Conservation (phyloP, 805 yeast species). For the Saturnispora ahearnii region DNA sequence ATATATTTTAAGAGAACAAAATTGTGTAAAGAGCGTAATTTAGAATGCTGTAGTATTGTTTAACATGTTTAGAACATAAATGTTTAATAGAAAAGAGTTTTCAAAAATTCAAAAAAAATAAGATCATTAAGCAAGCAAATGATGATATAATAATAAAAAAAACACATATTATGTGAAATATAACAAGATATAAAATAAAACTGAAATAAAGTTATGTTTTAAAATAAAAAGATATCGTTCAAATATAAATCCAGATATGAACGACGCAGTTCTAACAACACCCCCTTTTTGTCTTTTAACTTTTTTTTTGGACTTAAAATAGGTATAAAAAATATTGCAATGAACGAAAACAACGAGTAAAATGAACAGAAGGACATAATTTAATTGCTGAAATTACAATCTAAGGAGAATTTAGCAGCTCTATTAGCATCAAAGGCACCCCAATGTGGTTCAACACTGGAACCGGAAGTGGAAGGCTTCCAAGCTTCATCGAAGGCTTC, state of each 20-base stretch:
- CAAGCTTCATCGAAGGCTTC: constrained; percentile 95
- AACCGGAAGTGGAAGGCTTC: constrained; percentile 88
- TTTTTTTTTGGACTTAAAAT: background rate
- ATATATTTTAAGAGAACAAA: too few species aligned
- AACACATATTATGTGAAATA: background rate
- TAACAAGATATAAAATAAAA: background rate
- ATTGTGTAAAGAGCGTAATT: too few species aligned
- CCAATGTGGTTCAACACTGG: constrained; percentile 89
- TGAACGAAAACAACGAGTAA: background rate
- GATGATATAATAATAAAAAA: background rate
- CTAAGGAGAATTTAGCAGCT: constrained; percentile 37
- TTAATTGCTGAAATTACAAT: constrained; percentile 33
- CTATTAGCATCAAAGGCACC: constrained; percentile 64
- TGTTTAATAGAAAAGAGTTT: background rate
- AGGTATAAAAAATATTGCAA: background rate
- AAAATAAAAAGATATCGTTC: background rate
- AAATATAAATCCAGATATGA: background rate
- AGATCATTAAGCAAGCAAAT: too few species aligned
- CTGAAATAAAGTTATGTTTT: background rate
- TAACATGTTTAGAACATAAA: too few species aligned
- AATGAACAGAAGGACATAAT: background rate
- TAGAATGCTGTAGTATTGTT: too few species aligned
- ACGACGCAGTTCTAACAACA: background rate
- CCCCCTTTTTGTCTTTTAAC: background rate
- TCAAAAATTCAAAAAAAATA: background rate